phyloP scores from a whole-genome alignment of 371 early-diverging fungal species.

The Apophysomyces sp. region DNA sequence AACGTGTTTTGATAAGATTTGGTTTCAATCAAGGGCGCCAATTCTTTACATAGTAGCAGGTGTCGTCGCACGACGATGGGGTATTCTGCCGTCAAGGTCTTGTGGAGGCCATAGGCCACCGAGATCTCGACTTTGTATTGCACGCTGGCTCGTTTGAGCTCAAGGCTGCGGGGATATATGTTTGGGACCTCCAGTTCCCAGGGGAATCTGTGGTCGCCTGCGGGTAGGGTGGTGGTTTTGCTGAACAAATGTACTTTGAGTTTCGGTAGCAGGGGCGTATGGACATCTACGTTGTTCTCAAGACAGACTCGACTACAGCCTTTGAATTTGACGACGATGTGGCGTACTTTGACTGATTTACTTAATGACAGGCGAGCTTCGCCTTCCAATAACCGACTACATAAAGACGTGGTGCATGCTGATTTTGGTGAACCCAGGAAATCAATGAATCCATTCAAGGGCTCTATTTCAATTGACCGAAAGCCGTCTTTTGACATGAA shows the following conservation, averaged over 20 bases:
- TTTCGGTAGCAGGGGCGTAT: constrained; percentile 29
- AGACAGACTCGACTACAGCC: constrained; percentile 28
- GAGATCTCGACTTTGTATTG: constrained; percentile 34
- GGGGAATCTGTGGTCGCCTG: constrained; percentile 34
- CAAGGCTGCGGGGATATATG: constrained; percentile 34
- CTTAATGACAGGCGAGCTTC: constrained; percentile 23
- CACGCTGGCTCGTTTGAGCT: constrained; percentile 31
- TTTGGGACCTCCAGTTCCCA: constrained; percentile 39
- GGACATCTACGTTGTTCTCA: constrained; percentile 11
- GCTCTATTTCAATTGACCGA: constrained; percentile 37
- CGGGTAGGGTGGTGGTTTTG: constrained; percentile 20
- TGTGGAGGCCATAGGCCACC: constrained; percentile 16
- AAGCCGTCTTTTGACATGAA: constrained; percentile 40
- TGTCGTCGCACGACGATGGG: constrained; percentile 37
- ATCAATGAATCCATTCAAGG: constrained; percentile 32
- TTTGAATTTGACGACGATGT: constrained; percentile 45
- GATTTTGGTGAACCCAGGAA: constrained; percentile 36
- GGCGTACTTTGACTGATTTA: constrained; percentile 34
- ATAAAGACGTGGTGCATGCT: constrained; percentile 1
- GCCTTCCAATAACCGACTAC: constrained; percentile 27
- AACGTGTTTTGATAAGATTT: constrained; percentile 32
- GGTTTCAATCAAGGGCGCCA: constrained; percentile 34
- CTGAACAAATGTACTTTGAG: constrained; percentile 26
- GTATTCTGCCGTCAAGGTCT: constrained; percentile 34
- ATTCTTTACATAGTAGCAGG: constrained; percentile 31